Evolutionary conservation across 805 yeast species (phyloP), one percentile per base, ranked within the genome.

Genomic region (Schwanniomyces yamadae): DNA sequence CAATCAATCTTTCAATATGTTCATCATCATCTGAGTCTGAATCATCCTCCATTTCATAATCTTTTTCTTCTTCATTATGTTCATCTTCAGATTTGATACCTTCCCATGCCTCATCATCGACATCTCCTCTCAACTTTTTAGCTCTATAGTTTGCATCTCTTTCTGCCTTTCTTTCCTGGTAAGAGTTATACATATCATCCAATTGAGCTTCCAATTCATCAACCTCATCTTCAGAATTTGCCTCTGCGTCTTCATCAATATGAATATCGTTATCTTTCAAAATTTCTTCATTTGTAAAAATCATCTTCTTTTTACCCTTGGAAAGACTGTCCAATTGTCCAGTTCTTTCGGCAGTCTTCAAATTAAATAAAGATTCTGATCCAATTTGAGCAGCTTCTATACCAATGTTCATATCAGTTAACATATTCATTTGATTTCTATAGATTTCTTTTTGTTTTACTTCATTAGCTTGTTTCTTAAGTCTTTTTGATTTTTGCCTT

Each of bases 391-490:
- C 91, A 12, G 96, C 96, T 57, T 93, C 99, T 36, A 87, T 71
- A 75, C 98, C 97, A 44, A 93, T 80, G 54, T 89, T 95, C 67
- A 75, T 78, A 54, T 95, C 96, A 5, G 96, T 86, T 40, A 85
- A 69, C 96, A 93, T 90, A 60, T 86, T 87, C 91, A 93, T 82
- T 66, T 93, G 97, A 85, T 88, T 82, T 67, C 98, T 78, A 32
- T 75, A 71, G 31, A 91, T 77, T 56, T 91, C 97, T 60, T 84
- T 86, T 58, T 88, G 96, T 54, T 87, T 88, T 44, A 61, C 46
- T 62, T 90, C 96, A 57, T 93, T 89, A 36, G 77, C 76, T 49
- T 73, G 80, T 59, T 96, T 82, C 61, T 82, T 86, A 48, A 84
- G 95, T 54, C 97, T 80, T 60, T 82, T 90, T 31, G 63, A 64